Evolutionary conservation across 1,139 yeast species (phyloP), one percentile per base, ranked within the genome.

Genomic region (Candida sp.): DNA sequence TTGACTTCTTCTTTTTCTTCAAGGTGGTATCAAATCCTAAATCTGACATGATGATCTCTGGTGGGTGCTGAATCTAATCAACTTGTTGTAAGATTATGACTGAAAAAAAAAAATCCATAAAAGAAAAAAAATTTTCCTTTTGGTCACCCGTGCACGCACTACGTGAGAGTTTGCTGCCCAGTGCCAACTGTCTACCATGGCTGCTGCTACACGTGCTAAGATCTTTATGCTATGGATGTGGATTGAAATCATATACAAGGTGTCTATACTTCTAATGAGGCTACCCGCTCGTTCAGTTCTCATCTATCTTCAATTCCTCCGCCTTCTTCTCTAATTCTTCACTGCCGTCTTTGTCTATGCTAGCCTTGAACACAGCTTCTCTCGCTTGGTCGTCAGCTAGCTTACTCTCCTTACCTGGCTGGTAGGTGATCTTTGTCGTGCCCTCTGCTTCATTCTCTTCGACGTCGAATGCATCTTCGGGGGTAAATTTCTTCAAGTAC

Each of bases 1-100:
- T 50, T 3, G 42, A 37, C 22, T 49, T 66, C 74, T 77, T 80
- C 61, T 73, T 69, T 58, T 75, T 66, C 81, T 90, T 90, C 67
- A 86, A 77, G 40, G 84, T 71, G 54, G 91, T 90, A 69, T 88
- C 96, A 68, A 88, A 87, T 55, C 91, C 93, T 69, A 87, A 77
- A 61, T 86, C 92, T 63, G 77, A 70, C 82, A 77, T 77, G 46
- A 42, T 58, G 42, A 23, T 17, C 31, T 42, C 9, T 31, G 5
- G 12, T 39, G n/a, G 31, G 7, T 45, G 22, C 27, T 17, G 9
- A 27, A 6, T 7, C 38, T n/a, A 26, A 35, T 37, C 17, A 32
- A 22, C 22, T 44, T 5, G 17, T 32, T 37, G 26, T 38, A n/a
- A 7, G 23, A 40, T 5, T 43, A 43, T 33, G 46, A 43, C 39